Evolutionary conservation across 345 rosid species (phyloP), one percentile per base, ranked within the genome.

Genomic region (Eutrema japonicum): DNA sequence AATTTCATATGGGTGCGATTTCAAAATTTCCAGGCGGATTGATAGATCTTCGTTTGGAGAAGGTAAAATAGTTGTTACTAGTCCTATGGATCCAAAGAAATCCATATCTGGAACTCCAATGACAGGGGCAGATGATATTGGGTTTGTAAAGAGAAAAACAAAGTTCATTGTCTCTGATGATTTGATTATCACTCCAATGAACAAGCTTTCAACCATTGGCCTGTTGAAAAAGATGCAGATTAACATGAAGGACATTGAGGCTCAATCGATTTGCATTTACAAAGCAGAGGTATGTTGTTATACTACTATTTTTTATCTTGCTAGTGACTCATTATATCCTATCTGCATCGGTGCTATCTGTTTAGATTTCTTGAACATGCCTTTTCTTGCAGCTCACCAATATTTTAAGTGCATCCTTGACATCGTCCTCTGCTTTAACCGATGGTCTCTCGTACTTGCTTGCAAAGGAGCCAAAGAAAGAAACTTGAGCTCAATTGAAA

Each of bases 381-480:
- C 10, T 37, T 4, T 7, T 10, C 3, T 35, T 58, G 43, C 22
- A 61, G 66, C 12, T 26, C 35, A 61, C 6, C 10, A 61, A 33
- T 8, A 22, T 61, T 26, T 10, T 61, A 10, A 43, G 66, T 27
- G 50, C 66, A 18, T 46, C 68, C 30, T 64, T 64, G 55, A 45
- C 8, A 29, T 8, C 66, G 3, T 11, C 66, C 49, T 61, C 49
- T 26, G 50, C 66, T 3, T 61, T 61, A 5, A 61, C 36, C 12
- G 27, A 41, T 26, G 66, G 49, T 12, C 49, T 61, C 18, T 26
- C 49, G 8, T 10, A 11, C 33, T 26, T 61, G 5, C 18, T 61
- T 10, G 0, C 4, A 27, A 64, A 33, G 41, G 32, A 64, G 6
- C 55, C 68, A 0, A 64, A 32, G n/a, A 14, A 64, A 32, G 55